phyloP scores from a whole-genome alignment of 2,329 filamentous ascomycete genomes.

The Stemphylium vesicarium region DNA sequence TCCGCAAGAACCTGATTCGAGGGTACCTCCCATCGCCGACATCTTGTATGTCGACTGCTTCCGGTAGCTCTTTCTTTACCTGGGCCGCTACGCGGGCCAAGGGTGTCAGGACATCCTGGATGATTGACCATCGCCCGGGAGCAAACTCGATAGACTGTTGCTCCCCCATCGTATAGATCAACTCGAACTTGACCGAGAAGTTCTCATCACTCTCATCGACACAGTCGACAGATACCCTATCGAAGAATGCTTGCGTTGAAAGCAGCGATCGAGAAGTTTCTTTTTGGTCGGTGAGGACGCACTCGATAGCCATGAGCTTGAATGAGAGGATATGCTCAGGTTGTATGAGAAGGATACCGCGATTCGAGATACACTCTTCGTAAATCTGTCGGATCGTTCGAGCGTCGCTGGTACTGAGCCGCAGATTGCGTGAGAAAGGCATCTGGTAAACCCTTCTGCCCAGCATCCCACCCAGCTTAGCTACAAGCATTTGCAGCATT shows the following conservation, averaged over 20 bases:
- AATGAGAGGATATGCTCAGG: slow-evolving; percentile 71
- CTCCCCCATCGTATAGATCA: slow-evolving; percentile 67
- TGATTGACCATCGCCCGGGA: slow-evolving; percentile 62
- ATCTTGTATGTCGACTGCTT: slow-evolving; percentile 53
- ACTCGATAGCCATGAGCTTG: slow-evolving; percentile 66
- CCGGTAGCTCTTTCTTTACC: slow-evolving; percentile 42
- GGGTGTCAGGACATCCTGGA: slow-evolving; percentile 60
- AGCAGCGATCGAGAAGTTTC: slow-evolving; percentile 48
- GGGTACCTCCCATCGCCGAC: slow-evolving; percentile 53
- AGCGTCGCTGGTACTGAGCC: slow-evolving; percentile 42
- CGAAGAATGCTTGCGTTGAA: slow-evolving; percentile 54
- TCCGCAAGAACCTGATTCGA: slow-evolving; percentile 56
- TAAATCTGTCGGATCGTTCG: slow-evolving; percentile 49
- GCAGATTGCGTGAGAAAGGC: slow-evolving; percentile 63
- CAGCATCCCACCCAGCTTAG: slow-evolving; percentile 63
- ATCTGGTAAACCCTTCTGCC: slow-evolving; percentile 62
- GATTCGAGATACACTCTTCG: slow-evolving; percentile 54
- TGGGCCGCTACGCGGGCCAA: slow-evolving; percentile 45
- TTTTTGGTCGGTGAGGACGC: slow-evolving; percentile 41
- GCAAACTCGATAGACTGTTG: slow-evolving; percentile 60
- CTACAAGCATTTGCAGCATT: slow-evolving; percentile 63
- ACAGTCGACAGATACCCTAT: slow-evolving; percentile 59
- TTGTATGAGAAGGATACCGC: slow-evolving; percentile 66
- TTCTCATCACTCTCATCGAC: slow-evolving; percentile 72
- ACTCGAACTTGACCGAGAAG: slow-evolving; percentile 65